Evolutionary conservation across 2,329 filamentous ascomycete genomes (phyloP).

Genomic region (Fragosphaeria purpurea): DNA sequence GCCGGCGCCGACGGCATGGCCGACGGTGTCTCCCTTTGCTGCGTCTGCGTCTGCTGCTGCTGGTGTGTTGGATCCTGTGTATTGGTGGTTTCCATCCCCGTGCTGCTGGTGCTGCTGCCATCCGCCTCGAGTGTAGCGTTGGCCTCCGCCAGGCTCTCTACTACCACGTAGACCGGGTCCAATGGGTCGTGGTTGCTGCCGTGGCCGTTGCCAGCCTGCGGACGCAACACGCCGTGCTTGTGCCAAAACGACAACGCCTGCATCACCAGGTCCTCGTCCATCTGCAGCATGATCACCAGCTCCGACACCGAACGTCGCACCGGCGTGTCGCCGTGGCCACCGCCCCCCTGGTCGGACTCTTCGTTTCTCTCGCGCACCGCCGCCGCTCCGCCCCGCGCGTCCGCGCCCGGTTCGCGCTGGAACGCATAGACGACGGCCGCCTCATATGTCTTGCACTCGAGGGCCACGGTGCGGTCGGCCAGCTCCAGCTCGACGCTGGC

Average conservation of each 20-base stretch:
- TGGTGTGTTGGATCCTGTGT: too few relatives aligned
- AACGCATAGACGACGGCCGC: constrained; percentile 84
- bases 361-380: constrained; percentile 11
- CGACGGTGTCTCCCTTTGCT: too few relatives aligned
- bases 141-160: constrained; percentile 44
- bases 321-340: constrained; percentile 18
- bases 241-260: constrained; percentile 63
- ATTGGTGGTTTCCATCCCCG: constrained; percentile 15
- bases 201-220: constrained; percentile 22
- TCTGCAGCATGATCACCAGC: constrained; percentile 48
- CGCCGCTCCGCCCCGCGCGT: too few relatives aligned
- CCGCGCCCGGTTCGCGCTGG: constrained; percentile 31
- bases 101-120: constrained; percentile 16
- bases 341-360: constrained; percentile 17
- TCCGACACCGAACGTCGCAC: constrained; percentile 39
- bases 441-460: constrained; percentile 74
- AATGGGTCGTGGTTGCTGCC: constrained; percentile 24
- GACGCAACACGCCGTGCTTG: constrained; percentile 53
- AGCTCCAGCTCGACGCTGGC: constrained; percentile 75
- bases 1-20: constrained; percentile 11
- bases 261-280: constrained; percentile 63
- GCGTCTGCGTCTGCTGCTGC: too few relatives aligned
- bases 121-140: constrained; percentile 13
- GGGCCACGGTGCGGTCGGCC: constrained; percentile 62
- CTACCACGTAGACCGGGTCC: constrained; percentile 43